Evolutionary conservation across 371 early-diverging fungal species (phyloP), one percentile per base, ranked within the genome.

Genomic region (Mucor racemosus): DNA sequence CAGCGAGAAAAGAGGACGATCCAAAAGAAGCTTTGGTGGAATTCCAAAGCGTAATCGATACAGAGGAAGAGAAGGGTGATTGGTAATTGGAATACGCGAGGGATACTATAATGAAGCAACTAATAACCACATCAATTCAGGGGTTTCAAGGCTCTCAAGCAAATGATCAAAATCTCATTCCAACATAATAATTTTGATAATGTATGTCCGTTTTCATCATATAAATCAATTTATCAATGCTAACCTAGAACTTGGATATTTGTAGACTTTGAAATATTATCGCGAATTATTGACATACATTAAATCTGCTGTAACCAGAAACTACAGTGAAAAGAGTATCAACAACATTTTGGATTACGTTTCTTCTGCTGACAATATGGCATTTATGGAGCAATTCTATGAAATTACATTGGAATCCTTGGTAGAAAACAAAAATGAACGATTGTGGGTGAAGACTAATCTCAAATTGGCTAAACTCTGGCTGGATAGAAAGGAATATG

Each of bases 101-200:
- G 5, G 13, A 31, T 6, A 31, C 72, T 26, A 26, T 26, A 26
- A 26, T 3, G 26, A 53, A 54, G 11, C 21, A 48, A 14, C n/a
- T 8, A 44, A 34, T 38, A 40, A 50, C 38, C 31, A 42, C 5
- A 7, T 14, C 15, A 34, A 31, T 15, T 15, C 36, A 95, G 97
- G 97, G 96, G 96, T 1, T 98, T 97, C 82, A 96, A 95, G 66
- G 91, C 97, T 1, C 77, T 93, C 56, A 98, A 98, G 76, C 98
- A 97, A 79, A 94, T 94, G 84, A 88, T 93, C 61, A 98, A 98
- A 72, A 80, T 95, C 44, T 86, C 90, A 5, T 93, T 93, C 77
- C 90, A 88, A 56, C 80, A 88, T 59, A 78, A 80, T 48, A 72
- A 84, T 59, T 86, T 85, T 64, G 90, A 90, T 35, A 79, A 90